A percentile compares a stretch with the other conserved stretches of the same genome.
Evolutionary conservation across 306 rosid genomes (phyloP).

Genomic region (Pterocarpus santalinus): DNA sequence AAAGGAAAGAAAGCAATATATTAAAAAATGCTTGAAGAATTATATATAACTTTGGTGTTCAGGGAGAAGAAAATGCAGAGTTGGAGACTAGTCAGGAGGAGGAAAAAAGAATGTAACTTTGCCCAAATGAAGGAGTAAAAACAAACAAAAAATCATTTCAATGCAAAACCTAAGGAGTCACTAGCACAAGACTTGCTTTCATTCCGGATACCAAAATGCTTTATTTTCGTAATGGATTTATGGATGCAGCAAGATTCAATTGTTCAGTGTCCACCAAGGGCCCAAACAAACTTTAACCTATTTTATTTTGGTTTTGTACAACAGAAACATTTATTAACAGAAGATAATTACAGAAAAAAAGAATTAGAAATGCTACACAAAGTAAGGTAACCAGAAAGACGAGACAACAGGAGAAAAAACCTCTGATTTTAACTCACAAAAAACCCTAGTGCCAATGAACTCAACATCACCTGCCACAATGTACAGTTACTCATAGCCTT

Average conservation of each 20-base stretch:
- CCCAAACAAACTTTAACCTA: not conserved
- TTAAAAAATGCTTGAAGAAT: slow-evolving; percentile 9
- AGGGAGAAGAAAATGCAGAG: not conserved
- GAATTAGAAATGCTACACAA: not conserved
- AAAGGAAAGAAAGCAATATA: slow-evolving; percentile 39
- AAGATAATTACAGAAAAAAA: not conserved
- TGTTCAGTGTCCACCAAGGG: slow-evolving; percentile 1
- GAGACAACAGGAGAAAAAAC: too few relatives aligned
- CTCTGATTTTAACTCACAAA: too few relatives aligned
- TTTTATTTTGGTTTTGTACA: not conserved
- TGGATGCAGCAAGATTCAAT: not conserved
- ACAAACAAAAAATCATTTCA: not conserved
- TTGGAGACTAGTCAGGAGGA: not conserved
- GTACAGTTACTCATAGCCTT: too few relatives aligned
- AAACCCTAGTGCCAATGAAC: too few relatives aligned
- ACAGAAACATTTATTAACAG: not conserved
- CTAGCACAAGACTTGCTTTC: not conserved
- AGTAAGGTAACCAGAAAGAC: too few relatives aligned
- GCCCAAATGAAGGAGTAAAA: not conserved
- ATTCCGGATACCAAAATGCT: slow-evolving; percentile 16
- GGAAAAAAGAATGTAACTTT: not conserved
- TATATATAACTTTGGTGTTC: not conserved
- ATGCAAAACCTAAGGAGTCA: not conserved
- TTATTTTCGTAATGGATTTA: slow-evolving; percentile 23
- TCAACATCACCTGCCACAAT: too few relatives aligned